Conservation (phyloP, 1,139 yeast species). For the Kluyveromyces sp. region DNA sequence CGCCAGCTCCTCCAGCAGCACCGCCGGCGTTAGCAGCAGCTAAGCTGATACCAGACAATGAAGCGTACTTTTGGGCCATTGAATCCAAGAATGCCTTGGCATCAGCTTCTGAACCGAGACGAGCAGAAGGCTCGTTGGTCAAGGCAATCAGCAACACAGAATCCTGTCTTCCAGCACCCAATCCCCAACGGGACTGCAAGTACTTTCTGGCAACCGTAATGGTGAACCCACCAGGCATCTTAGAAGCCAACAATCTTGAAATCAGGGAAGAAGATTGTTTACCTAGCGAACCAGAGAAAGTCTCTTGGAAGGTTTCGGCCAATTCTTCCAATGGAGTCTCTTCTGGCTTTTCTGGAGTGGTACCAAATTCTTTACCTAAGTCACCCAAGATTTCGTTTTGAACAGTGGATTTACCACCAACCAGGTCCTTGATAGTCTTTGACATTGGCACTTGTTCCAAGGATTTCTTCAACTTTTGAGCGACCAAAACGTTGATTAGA, state of each 20-base stretch:
- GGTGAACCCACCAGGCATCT: slow-evolving; percentile 99
- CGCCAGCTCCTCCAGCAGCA: slow-evolving; percentile 49
- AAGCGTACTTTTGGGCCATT: slow-evolving; percentile 77
- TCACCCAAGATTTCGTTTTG: slow-evolving; percentile 98
- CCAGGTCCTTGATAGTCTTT: slow-evolving; percentile 93
- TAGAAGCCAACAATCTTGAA: slow-evolving; percentile 87
- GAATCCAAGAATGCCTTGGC: slow-evolving; percentile 86
- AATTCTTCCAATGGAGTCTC: slow-evolving; percentile 93
- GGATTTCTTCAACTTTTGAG: slow-evolving; percentile 90
- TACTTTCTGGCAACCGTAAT: slow-evolving; percentile 87
- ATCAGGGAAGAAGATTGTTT: slow-evolving; percentile 85
- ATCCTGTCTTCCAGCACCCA: slow-evolving; percentile 92
- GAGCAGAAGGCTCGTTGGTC: slow-evolving; percentile 78
- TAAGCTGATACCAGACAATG: slow-evolving; percentile 71
- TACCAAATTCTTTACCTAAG: slow-evolving; percentile 93
- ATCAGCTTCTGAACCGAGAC: slow-evolving; percentile 79
- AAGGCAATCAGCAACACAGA: slow-evolving; percentile 75
- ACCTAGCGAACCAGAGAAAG: slow-evolving; percentile 83
- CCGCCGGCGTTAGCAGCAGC: slow-evolving; percentile 53
- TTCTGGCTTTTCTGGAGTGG: slow-evolving; percentile 98
- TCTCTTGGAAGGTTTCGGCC: slow-evolving; percentile 90
- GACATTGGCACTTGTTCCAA: slow-evolving; percentile 79
- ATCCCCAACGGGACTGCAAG: slow-evolving; percentile 84
- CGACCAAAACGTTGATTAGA: slow-evolving; percentile 82
- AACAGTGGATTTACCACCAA: slow-evolving; percentile 96